These are phyloP conservation scores for Phialophora tarda DNA, from an alignment of 2,329 filamentous ascomycete genomes.

Conservation along the genomic window DNA sequence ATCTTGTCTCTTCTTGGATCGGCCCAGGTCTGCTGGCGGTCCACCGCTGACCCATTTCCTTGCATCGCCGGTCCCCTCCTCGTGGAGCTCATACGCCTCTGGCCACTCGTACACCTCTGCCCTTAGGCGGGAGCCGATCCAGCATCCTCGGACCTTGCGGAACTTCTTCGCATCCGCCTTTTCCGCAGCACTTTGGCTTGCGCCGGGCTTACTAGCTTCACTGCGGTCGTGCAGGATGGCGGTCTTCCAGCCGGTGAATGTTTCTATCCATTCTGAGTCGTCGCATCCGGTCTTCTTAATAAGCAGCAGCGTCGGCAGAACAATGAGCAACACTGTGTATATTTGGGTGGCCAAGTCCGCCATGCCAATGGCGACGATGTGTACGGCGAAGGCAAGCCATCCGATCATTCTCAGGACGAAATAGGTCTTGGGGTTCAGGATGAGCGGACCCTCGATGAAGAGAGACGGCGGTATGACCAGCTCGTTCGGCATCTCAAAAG, in stretches of 20 bases:
- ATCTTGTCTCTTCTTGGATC: slow-evolving; percentile 31
- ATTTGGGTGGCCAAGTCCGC: slow-evolving; percentile 31
- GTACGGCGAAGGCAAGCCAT: slow-evolving; percentile 35
- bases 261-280: slow-evolving; percentile 31
- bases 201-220: background rate
- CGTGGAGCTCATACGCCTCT: slow-evolving; percentile 25
- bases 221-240: background rate
- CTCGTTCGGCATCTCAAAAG: slow-evolving; percentile 31
- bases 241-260: slow-evolving; percentile 17
- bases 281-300: slow-evolving; percentile 31
- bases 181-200: slow-evolving; percentile 6
- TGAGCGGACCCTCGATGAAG: slow-evolving; percentile 26
- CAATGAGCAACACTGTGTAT: slow-evolving; percentile 32
- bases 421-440: slow-evolving; percentile 28
- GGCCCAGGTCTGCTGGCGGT: slow-evolving; percentile 9
- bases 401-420: slow-evolving; percentile 25
- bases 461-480: slow-evolving; percentile 28
- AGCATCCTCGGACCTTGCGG: slow-evolving; percentile 19
- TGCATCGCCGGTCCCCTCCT: slow-evolving; percentile 2
- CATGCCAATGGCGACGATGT: slow-evolving; percentile 35
- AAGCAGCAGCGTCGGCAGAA: slow-evolving; percentile 30
- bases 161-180: slow-evolving; percentile 12
- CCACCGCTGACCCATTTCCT: slow-evolving; percentile 12
- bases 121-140: slow-evolving; percentile 31
- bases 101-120: slow-evolving; percentile 36